Base-by-base conservation (phyloP, 139 green algal species). In the Chlamydomonas schloesseri region DNA sequence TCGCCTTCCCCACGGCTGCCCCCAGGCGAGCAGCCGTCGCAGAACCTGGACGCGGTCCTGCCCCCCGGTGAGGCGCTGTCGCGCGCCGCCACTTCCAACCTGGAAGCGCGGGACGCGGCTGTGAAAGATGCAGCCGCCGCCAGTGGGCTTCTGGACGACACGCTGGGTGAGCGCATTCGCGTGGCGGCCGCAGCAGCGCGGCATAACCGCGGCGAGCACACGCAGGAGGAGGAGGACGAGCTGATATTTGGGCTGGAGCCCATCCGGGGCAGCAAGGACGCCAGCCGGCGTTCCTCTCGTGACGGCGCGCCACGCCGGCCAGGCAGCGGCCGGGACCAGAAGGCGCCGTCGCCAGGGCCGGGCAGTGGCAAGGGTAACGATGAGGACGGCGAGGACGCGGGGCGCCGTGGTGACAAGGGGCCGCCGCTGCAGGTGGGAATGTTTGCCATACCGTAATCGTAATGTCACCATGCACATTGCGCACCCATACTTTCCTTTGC, bases 371-470 rank as follows among this genome's bases (percentile, higher is more conserved):
- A 26, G 24, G 34, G 78, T 2, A 15, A 4, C 46, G 29, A 28
- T 2, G 33, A 20, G 18, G 73, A 21, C 31, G 68, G 18, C 10
- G 57, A 3, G 10, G 78, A 65, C 8, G 47, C 62, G 29, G 29
- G 64, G 10, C 64, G 64, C 14, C 64, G n/a, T 3, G 78, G 26
- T 4, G 78, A 84, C 62, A 84, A 84, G 78, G 62, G 78, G 18
- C 78, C 64, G 42, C 20, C 78, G 23, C 24, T 84, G 64, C 29
- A 53, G 78, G 78, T 84, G 62, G n/a, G n/a, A n/a, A n/a, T n/a
- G n/a, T n/a, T n/a, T n/a, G n/a, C n/a, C n/a, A n/a, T n/a, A n/a
- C n/a, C n/a, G n/a, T n/a, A n/a, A n/a, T n/a, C n/a, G n/a, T n/a
- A n/a, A n/a, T n/a, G n/a, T n/a, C n/a, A n/a, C n/a, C n/a, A n/a